A percentile compares a stretch with the other conserved stretches of the same genome.
Conservation (phyloP, 805 yeast genomes). For the Cyberlindnera maritima region DNA sequence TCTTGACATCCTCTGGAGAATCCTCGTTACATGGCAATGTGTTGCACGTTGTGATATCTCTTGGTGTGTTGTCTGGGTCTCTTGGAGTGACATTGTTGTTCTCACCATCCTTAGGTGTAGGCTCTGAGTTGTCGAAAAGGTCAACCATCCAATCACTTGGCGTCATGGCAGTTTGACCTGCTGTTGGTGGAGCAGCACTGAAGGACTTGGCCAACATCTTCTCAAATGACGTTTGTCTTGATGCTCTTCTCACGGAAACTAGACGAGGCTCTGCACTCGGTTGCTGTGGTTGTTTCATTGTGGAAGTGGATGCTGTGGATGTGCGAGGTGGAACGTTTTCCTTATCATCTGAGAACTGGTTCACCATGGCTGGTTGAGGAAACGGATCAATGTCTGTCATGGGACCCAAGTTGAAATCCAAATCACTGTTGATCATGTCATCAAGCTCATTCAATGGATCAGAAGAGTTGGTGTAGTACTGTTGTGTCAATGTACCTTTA, state of each 20-base stretch:
- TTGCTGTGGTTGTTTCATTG: conserved; percentile 4
- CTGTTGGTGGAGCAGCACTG: conserved; percentile 25
- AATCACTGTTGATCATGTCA: conserved; percentile 27
- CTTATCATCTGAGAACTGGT: conserved; percentile 25
- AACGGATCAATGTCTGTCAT: conserved; percentile 31
- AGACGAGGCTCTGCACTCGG: conserved; percentile 7
- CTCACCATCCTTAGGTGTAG: conserved; percentile 26
- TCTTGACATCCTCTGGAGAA: conserved; percentile 21
- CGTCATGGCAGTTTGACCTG: conserved; percentile 15
- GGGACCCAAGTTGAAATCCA: conserved; percentile 30
- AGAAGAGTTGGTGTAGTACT: conserved; percentile 22
- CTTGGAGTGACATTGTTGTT: conserved; percentile 15
- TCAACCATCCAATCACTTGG: conserved; percentile 29
- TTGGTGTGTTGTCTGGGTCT: conserved; percentile 27
- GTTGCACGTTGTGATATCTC: conserved; percentile 29
- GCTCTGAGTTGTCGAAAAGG: conserved; percentile 22
- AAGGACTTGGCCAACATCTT: conserved; percentile 38
- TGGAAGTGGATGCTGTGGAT: neutral
- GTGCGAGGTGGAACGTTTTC: conserved; percentile 41
- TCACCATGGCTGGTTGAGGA: conserved; percentile 17
- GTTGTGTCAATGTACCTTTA: conserved; percentile 6
- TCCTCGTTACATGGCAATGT: conserved; percentile 31
- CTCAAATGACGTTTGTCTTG: conserved; percentile 37
- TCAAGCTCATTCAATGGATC: conserved; percentile 39
- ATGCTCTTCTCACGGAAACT: conserved; percentile 19